Conservation (phyloP, 2,329 filamentous ascomycete species). For the Lachnellula hyalina region DNA sequence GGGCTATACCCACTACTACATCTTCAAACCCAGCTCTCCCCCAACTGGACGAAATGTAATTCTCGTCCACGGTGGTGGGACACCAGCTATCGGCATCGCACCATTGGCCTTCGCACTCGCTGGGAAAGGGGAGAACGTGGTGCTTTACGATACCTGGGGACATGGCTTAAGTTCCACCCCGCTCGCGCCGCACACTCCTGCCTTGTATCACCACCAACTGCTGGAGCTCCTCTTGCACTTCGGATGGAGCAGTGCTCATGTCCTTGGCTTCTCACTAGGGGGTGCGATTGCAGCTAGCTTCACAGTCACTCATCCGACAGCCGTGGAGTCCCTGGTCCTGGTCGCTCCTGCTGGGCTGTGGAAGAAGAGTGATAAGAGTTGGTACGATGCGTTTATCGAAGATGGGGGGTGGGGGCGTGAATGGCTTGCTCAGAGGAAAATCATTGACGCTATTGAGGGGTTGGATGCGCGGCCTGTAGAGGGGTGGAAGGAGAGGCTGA, state of each 20-base stretch:
- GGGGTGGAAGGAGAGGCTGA: conserved; percentile 42
- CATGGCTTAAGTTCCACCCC: conserved; percentile 49
- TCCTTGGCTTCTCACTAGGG: conserved; percentile 48
- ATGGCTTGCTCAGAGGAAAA: background rate
- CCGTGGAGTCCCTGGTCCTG: conserved; percentile 34
- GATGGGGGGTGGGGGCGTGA: conserved; percentile 15
- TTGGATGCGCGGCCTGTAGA: conserved; percentile 33
- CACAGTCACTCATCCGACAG: conserved; percentile 26
- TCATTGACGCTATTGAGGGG: conserved; percentile 18
- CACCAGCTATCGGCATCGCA: conserved; percentile 1
- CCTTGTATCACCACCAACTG: conserved; percentile 40
- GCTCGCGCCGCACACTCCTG: conserved; percentile 34
- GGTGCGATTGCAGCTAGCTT: conserved; percentile 37
- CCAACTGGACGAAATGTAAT: background rate
- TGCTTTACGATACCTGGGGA: conserved; percentile 47
- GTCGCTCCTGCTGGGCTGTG: conserved; percentile 44
- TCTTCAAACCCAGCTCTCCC: background rate
- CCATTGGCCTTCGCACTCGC: background rate
- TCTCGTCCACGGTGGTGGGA: conserved; percentile 2
- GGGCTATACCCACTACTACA: background rate
- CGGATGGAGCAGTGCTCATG: conserved; percentile 38
- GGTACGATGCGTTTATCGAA: background rate
- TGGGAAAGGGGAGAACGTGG: conserved; percentile 21
- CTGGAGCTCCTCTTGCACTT: conserved; percentile 37
- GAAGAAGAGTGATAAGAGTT: conserved; percentile 23